A percentile compares a stretch with the other conserved stretches of the same genome.
Conservation (phyloP, 1,139 yeast genomes). For the Geotrichum klebahnii region DNA sequence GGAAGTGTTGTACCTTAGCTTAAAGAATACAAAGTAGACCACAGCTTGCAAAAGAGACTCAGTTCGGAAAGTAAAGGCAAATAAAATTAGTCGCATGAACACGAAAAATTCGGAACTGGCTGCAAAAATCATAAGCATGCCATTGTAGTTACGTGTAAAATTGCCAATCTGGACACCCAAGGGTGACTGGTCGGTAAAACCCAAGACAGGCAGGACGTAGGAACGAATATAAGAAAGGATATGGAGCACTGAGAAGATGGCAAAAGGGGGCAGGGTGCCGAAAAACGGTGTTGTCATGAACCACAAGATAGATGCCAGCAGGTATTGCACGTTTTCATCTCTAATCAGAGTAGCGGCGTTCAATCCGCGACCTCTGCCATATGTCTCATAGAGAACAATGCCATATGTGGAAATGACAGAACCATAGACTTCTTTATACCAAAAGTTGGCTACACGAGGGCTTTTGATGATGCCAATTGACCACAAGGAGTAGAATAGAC, state of each 20-base stretch:
- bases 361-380: slow-evolving; percentile 29
- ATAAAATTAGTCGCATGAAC: slow-evolving; percentile 42
- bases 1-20: slow-evolving; percentile 73
- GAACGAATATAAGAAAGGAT: slow-evolving; percentile 62
- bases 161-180: slow-evolving; percentile 45
- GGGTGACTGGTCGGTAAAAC: slow-evolving; percentile 45
- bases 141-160: slow-evolving; percentile 63
- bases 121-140: slow-evolving; percentile 65
- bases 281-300: slow-evolving; percentile 50
- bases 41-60: slow-evolving; percentile 60
- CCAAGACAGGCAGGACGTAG: slow-evolving; percentile 62
- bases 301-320: slow-evolving; percentile 56
- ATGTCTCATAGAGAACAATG: slow-evolving; percentile 62
- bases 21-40: slow-evolving; percentile 62
- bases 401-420: slow-evolving; percentile 75
- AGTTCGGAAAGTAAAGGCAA: slow-evolving; percentile 58
- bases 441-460: slow-evolving; percentile 38
- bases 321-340: slow-evolving; percentile 69
- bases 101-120: slow-evolving; percentile 64
- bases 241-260: slow-evolving; percentile 69
- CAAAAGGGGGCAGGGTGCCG: slow-evolving; percentile 60
- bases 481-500: slow-evolving; percentile 53
- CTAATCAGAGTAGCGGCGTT: slow-evolving; percentile 41
- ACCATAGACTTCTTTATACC: slow-evolving; percentile 60
- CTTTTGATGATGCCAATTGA: slow-evolving; percentile 35